Evolutionary conservation across 208 protist genomes (phyloP), one percentile per base, ranked within the genome.

Genomic region (Trypanosoma brucei): DNA sequence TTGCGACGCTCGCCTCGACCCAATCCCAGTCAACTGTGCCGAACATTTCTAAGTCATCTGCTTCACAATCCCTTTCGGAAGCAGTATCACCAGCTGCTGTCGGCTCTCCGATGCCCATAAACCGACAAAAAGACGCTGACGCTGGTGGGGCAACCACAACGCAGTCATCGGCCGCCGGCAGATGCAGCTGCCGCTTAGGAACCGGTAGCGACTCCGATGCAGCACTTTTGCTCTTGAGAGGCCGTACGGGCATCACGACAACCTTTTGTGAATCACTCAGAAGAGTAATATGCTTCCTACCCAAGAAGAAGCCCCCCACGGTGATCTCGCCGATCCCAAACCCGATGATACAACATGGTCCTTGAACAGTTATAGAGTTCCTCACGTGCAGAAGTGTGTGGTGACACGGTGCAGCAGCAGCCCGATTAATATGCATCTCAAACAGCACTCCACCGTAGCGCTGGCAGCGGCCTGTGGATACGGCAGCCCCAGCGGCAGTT

Each of bases 11-110:
- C 39, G 62, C 35, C 62, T 87, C 75, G 22, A 92, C 83, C 88
- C 88, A 94, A 69, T 73, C 74, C 85, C 88, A 92, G 68, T 94
- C 88, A 59, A 94, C 75, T 1, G 54, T 57, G 57, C 85, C 84
- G 66, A 94, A 94, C 30, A 87, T 68, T 64, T 83, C 83, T 59
- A 88, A 65, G 65, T 84, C 77, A 46, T 76, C 37, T 35, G 51
- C 49, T 34, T 76, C 46, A 22, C 22, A 22, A 22, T 22, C 22
- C 22, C 22, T 22, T 22, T 22, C 22, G 22, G 22, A 22, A 22
- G 22, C 22, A 22, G 22, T 22, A 22, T 22, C 22, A 22, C 22
- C 22, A 22, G 22, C 22, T 22, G 22, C 22, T 22, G 22, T 22
- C 22, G 22, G 22, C 55, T 75, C 1, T 34, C 37, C 34, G 31